Base-by-base conservation (phyloP, 805 yeast genomes). In the Candida peoriensis region DNA sequence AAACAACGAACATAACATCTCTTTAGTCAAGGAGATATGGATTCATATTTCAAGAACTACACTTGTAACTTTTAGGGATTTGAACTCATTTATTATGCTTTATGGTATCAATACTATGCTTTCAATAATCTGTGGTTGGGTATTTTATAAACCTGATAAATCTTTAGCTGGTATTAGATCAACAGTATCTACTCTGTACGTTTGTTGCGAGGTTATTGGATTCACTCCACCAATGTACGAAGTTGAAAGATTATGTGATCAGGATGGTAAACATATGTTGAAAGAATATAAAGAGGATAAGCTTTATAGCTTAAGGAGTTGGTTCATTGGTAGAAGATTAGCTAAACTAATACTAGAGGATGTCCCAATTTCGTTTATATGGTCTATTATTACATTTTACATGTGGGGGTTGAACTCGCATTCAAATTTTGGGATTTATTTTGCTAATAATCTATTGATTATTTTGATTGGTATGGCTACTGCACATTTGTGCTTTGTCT, bases 41-140 rank as follows among this genome's bases (percentile, higher is more conserved):
- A 71, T 76, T 2, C 45, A 74, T 8, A 57, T 72, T 2, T 53
- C 61, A 28, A 58, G 84, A 37, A 68, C 72, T 14, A 42, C 68
- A n/a, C 46, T 63, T 16, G 47, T 75, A 7, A 71, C 76, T 19
- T 36, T 52, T 4, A 60, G 82, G 41, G 84, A 79, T 51, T 67
- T 70, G 11, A 55, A 70, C 33, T 76, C 79, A 0, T 51, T 68
- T 10, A 30, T 61, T 5, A 72, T 63, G 24, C 53, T 71, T 3
- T 54, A 76, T 6, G 42, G 64, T 15, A 68, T 64, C n/a, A 72
- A 78, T 3, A 28, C 40, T 25, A 34, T 72, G 0, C 44, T 83
- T 42, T 81, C 87, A 0, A 50, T 76, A 2, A 60, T 77, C n/a
- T 60, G 72, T 27, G 95, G 95, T 0, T 83, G 93, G 88, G 69